Evolutionary conservation across 2,329 filamentous ascomycete genomes (phyloP).

Genomic region (Fusarium praegraminearum): DNA sequence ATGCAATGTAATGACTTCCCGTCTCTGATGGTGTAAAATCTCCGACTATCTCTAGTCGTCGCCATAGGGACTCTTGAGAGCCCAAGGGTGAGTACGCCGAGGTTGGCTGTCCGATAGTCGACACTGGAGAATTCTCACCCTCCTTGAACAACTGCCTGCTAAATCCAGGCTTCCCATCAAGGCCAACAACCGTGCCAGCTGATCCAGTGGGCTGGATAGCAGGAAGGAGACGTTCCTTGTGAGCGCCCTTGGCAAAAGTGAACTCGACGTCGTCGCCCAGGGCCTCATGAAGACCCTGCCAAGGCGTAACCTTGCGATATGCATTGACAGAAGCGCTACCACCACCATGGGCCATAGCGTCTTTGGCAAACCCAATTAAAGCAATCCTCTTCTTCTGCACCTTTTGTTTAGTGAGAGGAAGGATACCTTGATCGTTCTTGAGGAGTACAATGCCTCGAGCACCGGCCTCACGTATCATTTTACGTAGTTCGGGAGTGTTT

Average conservation of each 20-base stretch:
- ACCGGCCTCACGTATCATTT: conserved; percentile 44
- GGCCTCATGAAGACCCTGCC: conserved; percentile 47
- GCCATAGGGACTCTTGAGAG: conserved; percentile 44
- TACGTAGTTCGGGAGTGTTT: conserved; percentile 44
- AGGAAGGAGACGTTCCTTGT: conserved; percentile 37
- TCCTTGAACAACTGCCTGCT: conserved; percentile 45
- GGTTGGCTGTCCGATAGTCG: conserved; percentile 28
- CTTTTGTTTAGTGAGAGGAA: conserved; percentile 60
- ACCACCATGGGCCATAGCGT: conserved; percentile 50
- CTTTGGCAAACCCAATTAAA: conserved; percentile 50
- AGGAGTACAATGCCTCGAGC: conserved; percentile 70
- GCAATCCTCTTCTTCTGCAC: conserved; percentile 46
- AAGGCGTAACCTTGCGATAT: conserved; percentile 50
- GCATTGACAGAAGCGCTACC: conserved; percentile 51
- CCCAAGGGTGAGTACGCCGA: conserved; percentile 45
- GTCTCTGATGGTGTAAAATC: conserved; percentile 48
- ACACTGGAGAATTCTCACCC: conserved; percentile 33
- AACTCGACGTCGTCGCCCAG: conserved; percentile 40
- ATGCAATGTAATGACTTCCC: conserved; percentile 48
- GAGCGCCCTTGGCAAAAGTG: conserved; percentile 43
- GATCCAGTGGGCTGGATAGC: conserved; percentile 26
- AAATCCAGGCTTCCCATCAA: conserved; percentile 49
- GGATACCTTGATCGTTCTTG: conserved; percentile 68
- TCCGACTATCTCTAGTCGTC: conserved; percentile 46
- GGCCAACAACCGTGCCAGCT: conserved; percentile 40